Evolutionary conservation across 768 basidiomycete genomes (phyloP).

Genomic region (Trametes gibbosa): DNA sequence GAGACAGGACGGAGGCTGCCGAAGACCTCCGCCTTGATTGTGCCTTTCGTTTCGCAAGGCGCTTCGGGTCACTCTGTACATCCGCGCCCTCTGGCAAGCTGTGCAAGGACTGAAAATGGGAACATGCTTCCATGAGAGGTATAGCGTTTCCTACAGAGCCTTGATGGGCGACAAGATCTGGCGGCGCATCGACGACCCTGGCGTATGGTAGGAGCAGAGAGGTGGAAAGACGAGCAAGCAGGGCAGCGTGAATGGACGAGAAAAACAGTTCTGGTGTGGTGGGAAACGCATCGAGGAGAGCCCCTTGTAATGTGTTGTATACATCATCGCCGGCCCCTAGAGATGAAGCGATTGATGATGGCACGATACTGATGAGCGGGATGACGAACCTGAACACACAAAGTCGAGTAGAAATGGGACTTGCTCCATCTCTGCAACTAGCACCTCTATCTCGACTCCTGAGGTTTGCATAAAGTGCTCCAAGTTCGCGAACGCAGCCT

Average conservation of each 20-base stretch:
- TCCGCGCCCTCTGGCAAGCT: neutral
- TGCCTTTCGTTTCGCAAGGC: neutral
- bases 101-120: neutral
- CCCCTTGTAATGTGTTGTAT: neutral
- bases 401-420: constrained; percentile 8
- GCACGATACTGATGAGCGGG: neutral
- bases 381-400: constrained; percentile 8
- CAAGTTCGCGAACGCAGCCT: neutral
- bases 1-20: neutral
- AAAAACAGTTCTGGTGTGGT: neutral
- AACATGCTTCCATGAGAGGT: neutral
- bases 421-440: neutral
- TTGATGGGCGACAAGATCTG: neutral
- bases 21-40: constrained; percentile 17
- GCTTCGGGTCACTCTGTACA: neutral
- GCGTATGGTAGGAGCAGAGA: neutral
- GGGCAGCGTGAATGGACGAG: neutral
- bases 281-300: neutral
- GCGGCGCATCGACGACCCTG: neutral
- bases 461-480: neutral
- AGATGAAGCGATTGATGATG: neutral
- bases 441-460: neutral
- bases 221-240: neutral
- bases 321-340: neutral
- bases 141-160: neutral